These are phyloP conservation scores for Hymenoscyphus linearis DNA, from an alignment of 2,329 filamentous ascomycete genomes.

Conservation along the genomic window DNA sequence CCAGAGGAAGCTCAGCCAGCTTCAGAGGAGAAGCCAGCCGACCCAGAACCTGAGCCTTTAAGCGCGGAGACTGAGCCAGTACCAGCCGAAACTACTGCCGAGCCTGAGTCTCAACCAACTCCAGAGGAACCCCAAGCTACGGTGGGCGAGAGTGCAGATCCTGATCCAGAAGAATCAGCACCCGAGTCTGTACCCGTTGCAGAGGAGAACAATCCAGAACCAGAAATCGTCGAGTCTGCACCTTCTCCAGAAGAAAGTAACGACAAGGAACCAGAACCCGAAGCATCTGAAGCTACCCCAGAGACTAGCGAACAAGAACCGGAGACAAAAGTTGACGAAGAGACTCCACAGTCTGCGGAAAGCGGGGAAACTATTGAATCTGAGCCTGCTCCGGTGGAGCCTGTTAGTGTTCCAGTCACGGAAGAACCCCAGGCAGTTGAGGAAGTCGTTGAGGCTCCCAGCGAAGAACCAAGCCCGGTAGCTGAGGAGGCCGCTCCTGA, in stretches of 20 bases:
- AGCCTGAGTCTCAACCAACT: background rate
- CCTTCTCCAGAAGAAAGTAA: background rate
- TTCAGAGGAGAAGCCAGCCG: background rate
- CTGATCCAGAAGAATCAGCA: background rate
- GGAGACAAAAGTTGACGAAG: too few species aligned
- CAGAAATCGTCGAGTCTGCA: background rate
- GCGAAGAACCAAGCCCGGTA: background rate
- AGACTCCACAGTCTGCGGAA: too few species aligned
- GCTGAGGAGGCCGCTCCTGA: background rate
- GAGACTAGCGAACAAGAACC: too few species aligned
- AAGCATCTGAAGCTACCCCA: background rate
- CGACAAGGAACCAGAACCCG: background rate
- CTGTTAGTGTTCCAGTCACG: background rate
- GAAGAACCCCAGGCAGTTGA: background rate
- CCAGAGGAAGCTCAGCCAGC: too few species aligned
- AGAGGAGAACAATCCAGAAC: background rate
- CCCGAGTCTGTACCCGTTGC: background rate
- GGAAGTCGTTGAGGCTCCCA: conserved; percentile 1
- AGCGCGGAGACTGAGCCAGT: background rate
- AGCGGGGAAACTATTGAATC: background rate
- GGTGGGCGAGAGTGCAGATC: too few species aligned
- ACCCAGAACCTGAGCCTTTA: background rate
- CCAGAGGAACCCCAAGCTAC: background rate
- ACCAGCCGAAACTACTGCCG: background rate
- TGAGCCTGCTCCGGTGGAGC: background rate